Evolutionary conservation across 2,329 filamentous ascomycete species (phyloP), one percentile per base, ranked within the genome.

Genomic region (Sporothrix inflata): DNA sequence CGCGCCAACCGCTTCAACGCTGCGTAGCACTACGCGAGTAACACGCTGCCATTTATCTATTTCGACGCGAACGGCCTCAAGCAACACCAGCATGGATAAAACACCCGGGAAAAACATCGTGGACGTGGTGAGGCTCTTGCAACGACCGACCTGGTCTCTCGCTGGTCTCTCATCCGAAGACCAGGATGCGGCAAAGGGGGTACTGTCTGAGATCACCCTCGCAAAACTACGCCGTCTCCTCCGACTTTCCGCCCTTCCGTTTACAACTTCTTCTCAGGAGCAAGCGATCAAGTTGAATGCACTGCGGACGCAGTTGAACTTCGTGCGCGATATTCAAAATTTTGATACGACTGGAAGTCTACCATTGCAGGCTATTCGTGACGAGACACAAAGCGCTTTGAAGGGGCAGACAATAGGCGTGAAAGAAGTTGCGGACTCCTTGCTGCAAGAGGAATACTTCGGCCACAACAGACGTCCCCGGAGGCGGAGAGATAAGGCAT

Each of bases 161-260:
- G 85, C 88, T 45, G 91, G 92, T 9, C 89, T 97, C 5, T 85
- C 96, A 9, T 73, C 77, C 30, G 73, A 63, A 4, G 60, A 42
- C 42, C 60, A 42, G 27, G 6, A 9, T 55, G 7, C 14, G 63
- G 38, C 3, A 77, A 75, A 70, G 78, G 77, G 78, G 84, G 67
- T 40, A 14, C 9, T 42, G 11, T 80, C 63, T 34, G 45, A 81
- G 72, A 86, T 97, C 74, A 90, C 91, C 0, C 83, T 89, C 0
- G 79, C 88, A 60, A 90, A 94, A 79, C 87, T 98, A 0, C 89
- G 89, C 76, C 95, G 98, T 80, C 89, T 98, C 11, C 90, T 98
- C 47, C 92, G 93, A 21, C 90, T 98, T 51, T 97, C 94, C 4
- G 94, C 95, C 16, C 90, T 99, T 0, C 94, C 95, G 0, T 86